Conservation (phyloP, 768 basidiomycete species). For the Trametes meyenii region DNA sequence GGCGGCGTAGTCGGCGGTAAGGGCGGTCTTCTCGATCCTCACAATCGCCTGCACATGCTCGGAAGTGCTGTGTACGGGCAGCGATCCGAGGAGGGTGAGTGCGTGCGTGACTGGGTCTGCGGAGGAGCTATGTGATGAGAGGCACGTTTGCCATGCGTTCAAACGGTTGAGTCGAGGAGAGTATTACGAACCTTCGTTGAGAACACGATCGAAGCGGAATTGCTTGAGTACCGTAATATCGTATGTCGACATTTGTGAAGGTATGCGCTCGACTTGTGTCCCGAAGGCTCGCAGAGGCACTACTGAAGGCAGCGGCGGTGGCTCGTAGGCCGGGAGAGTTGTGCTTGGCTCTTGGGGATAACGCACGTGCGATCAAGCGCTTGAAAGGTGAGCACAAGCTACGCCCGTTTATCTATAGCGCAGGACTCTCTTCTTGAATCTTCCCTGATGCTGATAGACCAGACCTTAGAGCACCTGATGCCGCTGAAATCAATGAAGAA, state of each 20-base stretch:
- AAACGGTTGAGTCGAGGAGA: neutral
- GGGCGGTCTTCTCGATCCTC: slow-evolving; percentile 76
- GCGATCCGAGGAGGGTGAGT: slow-evolving; percentile 68
- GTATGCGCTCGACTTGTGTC: neutral
- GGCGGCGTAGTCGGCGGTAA: slow-evolving; percentile 47
- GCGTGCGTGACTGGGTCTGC: slow-evolving; percentile 63
- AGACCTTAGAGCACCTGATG: no score
- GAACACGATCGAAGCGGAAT: slow-evolving; percentile 57
- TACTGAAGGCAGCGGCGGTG: neutral
- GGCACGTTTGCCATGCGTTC: neutral
- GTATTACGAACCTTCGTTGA: slow-evolving; percentile 51
- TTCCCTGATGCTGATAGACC: no score
- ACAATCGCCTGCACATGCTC: slow-evolving; percentile 54
- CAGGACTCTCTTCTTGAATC: no score
- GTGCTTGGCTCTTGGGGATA: neutral
- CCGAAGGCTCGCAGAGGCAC: neutral
- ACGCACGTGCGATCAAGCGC: neutral
- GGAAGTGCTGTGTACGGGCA: slow-evolving; percentile 38
- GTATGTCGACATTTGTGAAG: slow-evolving; percentile 7
- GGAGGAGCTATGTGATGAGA: neutral
- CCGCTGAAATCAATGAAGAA: no score
- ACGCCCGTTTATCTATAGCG: no score
- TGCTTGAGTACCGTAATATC: slow-evolving; percentile 38
- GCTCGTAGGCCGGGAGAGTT: neutral
- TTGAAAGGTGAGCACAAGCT: no score